Evolutionary conservation across 2,329 filamentous ascomycete genomes (phyloP), one percentile per base, ranked within the genome.

Genomic region (Penicillium polonicum): DNA sequence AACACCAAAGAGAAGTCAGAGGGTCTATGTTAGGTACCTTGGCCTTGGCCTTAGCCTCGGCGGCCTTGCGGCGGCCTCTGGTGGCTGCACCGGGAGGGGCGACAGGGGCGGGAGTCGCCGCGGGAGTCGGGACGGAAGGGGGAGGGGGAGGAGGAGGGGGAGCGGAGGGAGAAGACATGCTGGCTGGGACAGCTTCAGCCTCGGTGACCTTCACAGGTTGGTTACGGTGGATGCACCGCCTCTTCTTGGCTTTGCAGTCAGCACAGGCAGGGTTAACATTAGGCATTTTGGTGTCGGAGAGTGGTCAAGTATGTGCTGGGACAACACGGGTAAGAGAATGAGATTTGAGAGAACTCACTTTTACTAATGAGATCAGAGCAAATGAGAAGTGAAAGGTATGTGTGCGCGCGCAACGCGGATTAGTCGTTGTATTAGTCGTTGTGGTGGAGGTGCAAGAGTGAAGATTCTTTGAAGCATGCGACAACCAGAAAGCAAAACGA

Each of bases 171-270:
- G 29, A 5, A 35, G 50, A 9, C 50, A 45, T 50, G 17, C 5
- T 33, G 36, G 36, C 42, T 33, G 21, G 13, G 21, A n/a, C 6
- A 21, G 19, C 29, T 36, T 19, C 21, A 29, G 39, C 8, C 29
- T 54, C 35, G 21, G 33, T 19, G 35, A 51, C 43, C 29, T 48
- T 50, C 1, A 53, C 41, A 23, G 45, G 39, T 25, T 33, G 27
- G 19, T 36, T 31, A 8, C 46, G 58, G 45, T 71, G 69, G 13
- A 29, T 55, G 59, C 69, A 72, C 35, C 66, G 65, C 58, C 65
- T 64, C 63, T 70, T 72, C 52, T 60, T 63, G 41, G 39, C 59
- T 19, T 61, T 66, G 51, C 69, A 72, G 8, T 51, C 42, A 17
- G 23, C 48, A 49, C 69, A 72, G 19, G 57, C 60, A 25, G 33